Evolutionary conservation across 2,329 filamentous ascomycete genomes (phyloP).

Genomic region (Albophoma yamanashiensis): DNA sequence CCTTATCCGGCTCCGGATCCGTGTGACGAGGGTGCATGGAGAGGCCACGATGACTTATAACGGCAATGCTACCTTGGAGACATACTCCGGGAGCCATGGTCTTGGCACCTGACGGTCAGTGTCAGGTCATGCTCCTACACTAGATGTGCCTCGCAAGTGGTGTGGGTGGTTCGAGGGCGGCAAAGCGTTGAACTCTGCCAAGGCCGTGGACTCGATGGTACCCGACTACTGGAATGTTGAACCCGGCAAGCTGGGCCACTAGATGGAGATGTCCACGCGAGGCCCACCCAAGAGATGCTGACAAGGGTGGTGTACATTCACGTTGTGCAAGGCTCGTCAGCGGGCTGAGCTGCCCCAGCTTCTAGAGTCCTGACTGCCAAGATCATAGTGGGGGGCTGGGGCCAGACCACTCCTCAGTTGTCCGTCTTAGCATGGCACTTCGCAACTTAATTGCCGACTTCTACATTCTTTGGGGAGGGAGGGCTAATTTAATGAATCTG

Average conservation of each 20-base stretch:
- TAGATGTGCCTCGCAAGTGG: no score
- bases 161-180: no score
- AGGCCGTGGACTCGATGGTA: background rate
- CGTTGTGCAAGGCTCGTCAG: background rate
- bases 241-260: background rate
- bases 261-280: background rate
- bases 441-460: background rate
- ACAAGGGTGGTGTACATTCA: background rate
- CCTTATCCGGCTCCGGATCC: background rate
- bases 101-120: background rate
- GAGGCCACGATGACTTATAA: background rate
- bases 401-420: background rate
- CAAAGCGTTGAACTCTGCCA: background rate
- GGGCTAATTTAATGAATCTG: background rate
- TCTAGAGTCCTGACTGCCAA: background rate
- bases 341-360: background rate
- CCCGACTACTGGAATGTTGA: background rate
- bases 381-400: background rate
- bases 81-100: background rate
- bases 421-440: background rate
- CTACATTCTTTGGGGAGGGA: background rate
- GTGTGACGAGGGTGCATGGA: background rate
- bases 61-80: background rate
- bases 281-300: background rate
- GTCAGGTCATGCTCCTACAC: background rate